Conservation (phyloP, 306 rosid species). For the Alnus rubra region DNA sequence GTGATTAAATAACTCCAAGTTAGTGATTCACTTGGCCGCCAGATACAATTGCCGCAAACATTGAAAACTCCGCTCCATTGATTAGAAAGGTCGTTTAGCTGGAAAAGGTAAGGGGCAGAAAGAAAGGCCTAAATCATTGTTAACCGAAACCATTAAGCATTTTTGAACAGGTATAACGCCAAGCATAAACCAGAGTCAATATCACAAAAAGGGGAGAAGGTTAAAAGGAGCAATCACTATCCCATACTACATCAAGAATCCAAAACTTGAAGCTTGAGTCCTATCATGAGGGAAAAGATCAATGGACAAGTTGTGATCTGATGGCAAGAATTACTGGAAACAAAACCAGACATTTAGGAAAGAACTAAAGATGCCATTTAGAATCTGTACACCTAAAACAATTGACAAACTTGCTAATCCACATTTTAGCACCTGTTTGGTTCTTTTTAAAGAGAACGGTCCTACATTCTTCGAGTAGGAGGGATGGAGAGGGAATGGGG, state of each 20-base stretch:
- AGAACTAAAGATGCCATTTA: background rate
- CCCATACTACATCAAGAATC: background rate
- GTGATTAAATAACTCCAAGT: background rate
- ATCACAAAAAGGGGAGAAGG: background rate
- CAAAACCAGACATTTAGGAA: background rate
- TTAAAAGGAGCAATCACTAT: background rate
- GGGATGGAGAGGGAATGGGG: background rate
- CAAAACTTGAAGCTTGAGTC: background rate
- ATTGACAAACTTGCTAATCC: background rate
- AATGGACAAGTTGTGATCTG: background rate
- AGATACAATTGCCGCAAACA: background rate
- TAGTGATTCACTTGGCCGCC: background rate
- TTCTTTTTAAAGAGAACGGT: background rate
- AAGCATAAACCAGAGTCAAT: background rate
- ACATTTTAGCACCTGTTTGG: background rate
- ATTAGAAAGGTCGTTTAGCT: background rate
- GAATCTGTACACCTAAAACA: background rate
- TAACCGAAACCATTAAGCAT: too few species aligned
- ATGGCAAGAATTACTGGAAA: background rate
- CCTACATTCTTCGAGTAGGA: background rate
- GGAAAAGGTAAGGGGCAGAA: background rate
- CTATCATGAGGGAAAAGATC: background rate
- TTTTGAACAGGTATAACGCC: too few species aligned
- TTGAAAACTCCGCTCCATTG: slow-evolving; percentile 9
- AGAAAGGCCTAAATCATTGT: background rate